A percentile compares a stretch with the other conserved stretches of the same genome.
Conservation (phyloP, 2,329 filamentous ascomycete species). For the Hymenoscyphus fraxineus region DNA sequence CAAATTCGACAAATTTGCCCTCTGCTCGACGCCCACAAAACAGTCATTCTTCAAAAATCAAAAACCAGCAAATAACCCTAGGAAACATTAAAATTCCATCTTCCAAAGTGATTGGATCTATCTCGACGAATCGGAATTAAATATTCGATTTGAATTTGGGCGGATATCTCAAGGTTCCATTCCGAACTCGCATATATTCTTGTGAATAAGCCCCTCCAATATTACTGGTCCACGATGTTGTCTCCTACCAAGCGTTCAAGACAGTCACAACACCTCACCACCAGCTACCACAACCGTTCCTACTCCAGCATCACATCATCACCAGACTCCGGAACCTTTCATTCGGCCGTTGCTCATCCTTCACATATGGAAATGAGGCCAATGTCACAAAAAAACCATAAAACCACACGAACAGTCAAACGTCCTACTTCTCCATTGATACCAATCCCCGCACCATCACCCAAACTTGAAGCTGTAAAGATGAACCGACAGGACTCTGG, state of each 20-base stretch:
- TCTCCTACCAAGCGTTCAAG: constrained; percentile 16
- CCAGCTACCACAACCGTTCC: constrained; percentile 26
- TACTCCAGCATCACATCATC: constrained; percentile 28
- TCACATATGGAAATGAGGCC: constrained; percentile 23
- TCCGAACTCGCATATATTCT: constrained; percentile 1
- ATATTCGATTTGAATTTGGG: not conserved
- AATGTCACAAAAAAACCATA: constrained; percentile 8
- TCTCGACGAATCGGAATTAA: not conserved
- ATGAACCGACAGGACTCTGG: constrained; percentile 33
- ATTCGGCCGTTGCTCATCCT: constrained; percentile 28
- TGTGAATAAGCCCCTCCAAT: not conserved
- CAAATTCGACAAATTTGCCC: not conserved
- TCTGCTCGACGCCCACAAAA: constrained; percentile 6
- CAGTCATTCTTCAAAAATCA: not conserved
- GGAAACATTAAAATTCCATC: constrained; percentile 3
- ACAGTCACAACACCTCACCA: constrained; percentile 21
- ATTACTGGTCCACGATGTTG: constrained; percentile 18
- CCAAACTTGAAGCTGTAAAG: constrained; percentile 20
- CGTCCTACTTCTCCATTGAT: constrained; percentile 10
- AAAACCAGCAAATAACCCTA: not conserved
- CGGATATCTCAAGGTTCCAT: not conserved
- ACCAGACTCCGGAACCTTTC: constrained; percentile 31
- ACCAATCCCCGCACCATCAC: constrained; percentile 9
- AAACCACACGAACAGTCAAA: constrained; percentile 7
- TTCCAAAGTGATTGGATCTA: not conserved